phyloP scores from a whole-genome alignment of 352 stramenopile species.

The Phytopythium boreale region DNA sequence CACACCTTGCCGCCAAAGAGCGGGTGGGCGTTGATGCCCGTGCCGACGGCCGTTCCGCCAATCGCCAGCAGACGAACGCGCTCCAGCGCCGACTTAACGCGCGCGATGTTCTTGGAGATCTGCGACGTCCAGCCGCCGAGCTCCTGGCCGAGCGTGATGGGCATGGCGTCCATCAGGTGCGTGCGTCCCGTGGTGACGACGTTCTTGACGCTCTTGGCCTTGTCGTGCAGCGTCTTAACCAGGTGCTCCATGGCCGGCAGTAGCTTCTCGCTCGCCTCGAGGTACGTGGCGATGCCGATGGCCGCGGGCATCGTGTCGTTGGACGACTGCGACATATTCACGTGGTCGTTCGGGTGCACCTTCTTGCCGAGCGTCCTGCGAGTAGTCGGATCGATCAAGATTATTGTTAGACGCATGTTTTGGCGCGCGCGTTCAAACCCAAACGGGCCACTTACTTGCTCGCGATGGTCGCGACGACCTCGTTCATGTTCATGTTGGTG shows the following conservation, averaged over 20 bases:
- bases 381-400: background rate
- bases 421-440: too few relatives aligned
- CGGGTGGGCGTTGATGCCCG: constrained; percentile 56
- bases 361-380: constrained; percentile 68
- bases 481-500: constrained; percentile 98
- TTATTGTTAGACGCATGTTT: too few relatives aligned
- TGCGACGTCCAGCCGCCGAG: constrained; percentile 48
- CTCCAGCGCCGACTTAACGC: constrained; percentile 42
- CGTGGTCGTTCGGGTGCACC: constrained; percentile 80
- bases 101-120: constrained; percentile 49
- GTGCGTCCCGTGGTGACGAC: constrained; percentile 62
- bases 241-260: constrained; percentile 58
- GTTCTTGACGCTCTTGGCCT: constrained; percentile 30
- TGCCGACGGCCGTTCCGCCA: constrained; percentile 59
- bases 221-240: constrained; percentile 28
- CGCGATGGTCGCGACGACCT: constrained; percentile 93
- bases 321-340: constrained; percentile 72
- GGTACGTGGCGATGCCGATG: constrained; percentile 47
- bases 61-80: constrained; percentile 50
- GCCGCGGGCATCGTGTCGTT: constrained; percentile 64
- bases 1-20: constrained; percentile 46
- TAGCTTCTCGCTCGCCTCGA: constrained; percentile 50
- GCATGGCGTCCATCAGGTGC: constrained; percentile 79
- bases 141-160: constrained; percentile 46
- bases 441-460: constrained; percentile 37